Base-by-base conservation (phyloP, 805 yeast genomes). In the Sungouiozyma ichnusensis region DNA sequence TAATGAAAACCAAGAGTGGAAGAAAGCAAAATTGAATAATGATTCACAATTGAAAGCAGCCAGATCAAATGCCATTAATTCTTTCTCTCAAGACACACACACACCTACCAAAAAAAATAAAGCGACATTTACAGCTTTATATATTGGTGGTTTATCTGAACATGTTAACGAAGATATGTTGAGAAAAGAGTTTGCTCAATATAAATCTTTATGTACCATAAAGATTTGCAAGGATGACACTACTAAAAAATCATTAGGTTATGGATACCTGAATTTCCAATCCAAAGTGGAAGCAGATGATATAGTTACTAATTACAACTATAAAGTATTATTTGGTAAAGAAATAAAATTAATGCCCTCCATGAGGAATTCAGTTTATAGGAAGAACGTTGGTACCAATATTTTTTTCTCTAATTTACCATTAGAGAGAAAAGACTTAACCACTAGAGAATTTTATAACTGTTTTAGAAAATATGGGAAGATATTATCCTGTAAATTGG, bases 181-280 rank as follows among this genome's bases (percentile, higher is more conserved):
- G 34, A 68, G 58, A 42, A 60, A 65, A 0, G 53, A 64, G 34
- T 80, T 83, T 47, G 49, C 54, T 1, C 48, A 49, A 8, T 71
- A 46, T 43, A 66, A 71, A 7, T 66, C 79, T 0, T 66, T 80
- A 14, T 55, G 68, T 11, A 73, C 83, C 2, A 76, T 77, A 27
- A 81, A 80, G 53, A 67, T 83, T 34, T 77, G 86, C 48, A 63
- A 67, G 42, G 77, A 77, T 49, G 71, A 74, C 15, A 63, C 65
- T 32, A 65, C 73, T 14, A 72, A 72, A 16, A 62, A 70, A 38
- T 76, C 87, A 1, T 62, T 85, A 43, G 82, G 86, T 2, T 81
- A 83, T 59, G 94, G 86, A 0, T 83, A 82, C 55, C 77, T 81
- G 11, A 80, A 82, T 42, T 80, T 79, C 53, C 59, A 61, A 7